Evolutionary conservation across 2,329 filamentous ascomycete species (phyloP).

Genomic region (Verticillium nubilum): DNA sequence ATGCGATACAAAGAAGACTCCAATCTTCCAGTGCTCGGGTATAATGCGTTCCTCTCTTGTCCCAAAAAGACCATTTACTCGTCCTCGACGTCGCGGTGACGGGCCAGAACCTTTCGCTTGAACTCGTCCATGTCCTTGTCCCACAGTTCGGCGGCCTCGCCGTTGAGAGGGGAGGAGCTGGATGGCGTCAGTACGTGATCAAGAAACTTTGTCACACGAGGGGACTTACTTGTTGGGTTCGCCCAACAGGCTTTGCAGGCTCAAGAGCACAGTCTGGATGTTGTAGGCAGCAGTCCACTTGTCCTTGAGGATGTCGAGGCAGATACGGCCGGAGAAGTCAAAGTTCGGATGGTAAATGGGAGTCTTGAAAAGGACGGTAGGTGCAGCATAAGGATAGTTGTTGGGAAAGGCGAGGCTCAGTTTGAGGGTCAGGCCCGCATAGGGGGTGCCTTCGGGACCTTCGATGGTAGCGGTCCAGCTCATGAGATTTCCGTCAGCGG

Average conservation of each 20-base stretch:
- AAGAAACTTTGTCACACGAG: not conserved
- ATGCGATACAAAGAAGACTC: slow-evolving; percentile 29
- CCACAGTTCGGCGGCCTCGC: slow-evolving; percentile 94
- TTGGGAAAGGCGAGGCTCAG: slow-evolving; percentile 84
- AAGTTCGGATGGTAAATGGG: slow-evolving; percentile 99
- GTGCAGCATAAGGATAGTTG: slow-evolving; percentile 90
- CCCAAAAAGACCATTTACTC: slow-evolving; percentile 34
- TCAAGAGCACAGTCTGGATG: slow-evolving; percentile 86
- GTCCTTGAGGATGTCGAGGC: slow-evolving; percentile 96
- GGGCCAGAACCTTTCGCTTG: slow-evolving; percentile 65
- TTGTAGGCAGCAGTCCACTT: slow-evolving; percentile 99
- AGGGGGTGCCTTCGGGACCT: slow-evolving; percentile 87
- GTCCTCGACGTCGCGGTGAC: slow-evolving; percentile 60
- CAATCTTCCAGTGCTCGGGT: slow-evolving; percentile 29
- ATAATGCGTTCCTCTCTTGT: slow-evolving; percentile 3
- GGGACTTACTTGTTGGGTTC: slow-evolving; percentile 91
- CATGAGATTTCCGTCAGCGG: slow-evolving; percentile 82
- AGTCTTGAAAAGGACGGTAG: slow-evolving; percentile 93
- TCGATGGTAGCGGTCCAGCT: slow-evolving; percentile 92
- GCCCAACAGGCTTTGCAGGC: slow-evolving; percentile 88
- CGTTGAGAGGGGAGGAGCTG: slow-evolving; percentile 90
- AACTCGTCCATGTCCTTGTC: slow-evolving; percentile 83
- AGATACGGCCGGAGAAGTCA: slow-evolving; percentile 95
- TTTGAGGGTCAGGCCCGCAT: slow-evolving; percentile 83
- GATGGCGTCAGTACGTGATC: not conserved